Evolutionary conservation across 129 eudicot species (phyloP), one percentile per base, ranked within the genome.

Genomic region (Glebionis coronaria): DNA sequence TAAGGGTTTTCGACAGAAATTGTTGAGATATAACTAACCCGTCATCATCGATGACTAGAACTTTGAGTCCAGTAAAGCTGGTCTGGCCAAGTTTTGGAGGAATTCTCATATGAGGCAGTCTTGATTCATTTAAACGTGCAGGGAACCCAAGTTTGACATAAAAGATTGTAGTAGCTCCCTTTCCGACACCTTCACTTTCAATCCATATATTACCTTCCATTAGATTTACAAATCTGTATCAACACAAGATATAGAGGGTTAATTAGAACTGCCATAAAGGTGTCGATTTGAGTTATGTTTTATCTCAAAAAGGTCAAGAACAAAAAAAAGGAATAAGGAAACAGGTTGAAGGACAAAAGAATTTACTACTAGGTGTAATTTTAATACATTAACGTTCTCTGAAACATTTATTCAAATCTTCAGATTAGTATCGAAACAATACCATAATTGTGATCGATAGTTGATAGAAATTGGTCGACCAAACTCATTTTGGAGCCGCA

Each of bases 181-280:
- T 88, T 50, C 98, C 98, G 45, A 88, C 87, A 53, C 98, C 96
- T 82, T 92, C 96, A 55, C 98, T 92, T 76, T 92, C 98, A 14
- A 92, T 72, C 85, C 93, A 85, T 73, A 92, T 92, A 44, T 92
- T 82, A 61, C 98, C 98, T 65, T 84, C 96, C 98, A 92, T 92
- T 20, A 92, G 96, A 77, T 85, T 86, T 12, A 88, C 95, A 44
- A 92, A 92, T 83, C 96, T 92, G 70, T 31, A 72, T 49, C 54
- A 61, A 58, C 14, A 61, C 44, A n/a, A 49, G 45, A 14, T 16
- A 14, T 16, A 14, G 12, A 29, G 12, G 44, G 18, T 60, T 25
- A 38, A 61, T 46, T 14, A 31, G 16, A 49, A 49, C 18, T 49
- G 14, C 42, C 42, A 35, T 35, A 35, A 35, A 35, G 6, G 10